Percentiles rank a stretch among this genome's conserved stretches.
Conservation (phyloP, 176 grass and related monocot species). For the Zoysia japonica region DNA sequence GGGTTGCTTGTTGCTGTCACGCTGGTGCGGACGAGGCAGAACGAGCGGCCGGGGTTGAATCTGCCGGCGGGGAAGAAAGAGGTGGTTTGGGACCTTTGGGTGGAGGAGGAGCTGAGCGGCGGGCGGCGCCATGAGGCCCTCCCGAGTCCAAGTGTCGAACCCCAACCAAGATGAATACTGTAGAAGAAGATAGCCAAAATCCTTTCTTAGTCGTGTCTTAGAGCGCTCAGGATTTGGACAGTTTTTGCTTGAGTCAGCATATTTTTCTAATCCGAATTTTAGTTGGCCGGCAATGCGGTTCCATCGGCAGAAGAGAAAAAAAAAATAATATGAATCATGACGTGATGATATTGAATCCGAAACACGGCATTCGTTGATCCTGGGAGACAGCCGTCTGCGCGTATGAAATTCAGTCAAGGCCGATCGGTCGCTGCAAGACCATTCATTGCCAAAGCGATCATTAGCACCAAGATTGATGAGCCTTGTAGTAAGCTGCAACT, state of each 20-base stretch:
- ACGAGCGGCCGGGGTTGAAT: not conserved
- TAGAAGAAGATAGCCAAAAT: not conserved
- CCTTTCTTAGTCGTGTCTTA: not conserved
- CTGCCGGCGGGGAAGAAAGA: not conserved
- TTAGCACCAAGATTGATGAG: no score
- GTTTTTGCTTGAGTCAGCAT: no score
- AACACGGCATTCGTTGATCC: slow-evolving; percentile 4
- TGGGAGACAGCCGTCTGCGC: not conserved
- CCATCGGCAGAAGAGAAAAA: not conserved
- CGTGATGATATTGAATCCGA: not conserved
- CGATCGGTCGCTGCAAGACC: not conserved
- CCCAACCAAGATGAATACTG: not conserved
- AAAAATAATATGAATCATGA: not conserved
- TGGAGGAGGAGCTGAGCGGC: slow-evolving; percentile 11
- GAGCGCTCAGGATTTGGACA: no score
- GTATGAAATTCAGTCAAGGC: slow-evolving; percentile 1
- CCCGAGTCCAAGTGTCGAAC: no score
- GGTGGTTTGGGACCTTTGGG: not conserved
- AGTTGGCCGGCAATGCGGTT: not conserved
- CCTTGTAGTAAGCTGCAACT: slow-evolving; percentile 16
- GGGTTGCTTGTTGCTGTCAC: not conserved
- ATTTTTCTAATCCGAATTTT: not conserved
- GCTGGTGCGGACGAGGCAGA: not conserved
- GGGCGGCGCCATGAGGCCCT: slow-evolving; percentile 27
- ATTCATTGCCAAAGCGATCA: no score